Evolutionary conservation across 768 basidiomycete genomes (phyloP).

Genomic region (Leccinum boreale): DNA sequence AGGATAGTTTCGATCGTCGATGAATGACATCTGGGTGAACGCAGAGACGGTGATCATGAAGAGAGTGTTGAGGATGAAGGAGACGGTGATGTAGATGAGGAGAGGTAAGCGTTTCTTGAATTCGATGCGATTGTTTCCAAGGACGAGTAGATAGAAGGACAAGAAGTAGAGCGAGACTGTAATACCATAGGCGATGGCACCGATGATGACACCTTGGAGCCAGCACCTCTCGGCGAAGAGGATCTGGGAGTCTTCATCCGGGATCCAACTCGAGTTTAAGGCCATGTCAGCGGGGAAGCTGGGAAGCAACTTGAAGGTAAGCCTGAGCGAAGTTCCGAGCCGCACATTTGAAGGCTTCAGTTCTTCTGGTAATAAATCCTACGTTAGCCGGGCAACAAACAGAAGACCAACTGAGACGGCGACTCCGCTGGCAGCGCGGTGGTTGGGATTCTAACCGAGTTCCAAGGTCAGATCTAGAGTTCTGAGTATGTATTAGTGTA

Average conservation of each 20-base stretch:
- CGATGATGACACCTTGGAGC: neutral
- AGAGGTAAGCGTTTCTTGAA: neutral
- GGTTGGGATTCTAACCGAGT: no score
- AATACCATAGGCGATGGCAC: neutral
- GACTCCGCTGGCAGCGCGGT: no score
- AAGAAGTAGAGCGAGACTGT: neutral
- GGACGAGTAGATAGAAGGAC: neutral
- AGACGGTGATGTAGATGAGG: neutral
- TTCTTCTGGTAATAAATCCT: no score
- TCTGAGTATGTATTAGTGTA: no score
- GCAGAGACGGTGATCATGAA: neutral
- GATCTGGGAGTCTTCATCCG: neutral
- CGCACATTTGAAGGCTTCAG: neutral
- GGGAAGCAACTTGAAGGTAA: neutral
- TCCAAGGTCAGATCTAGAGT: no score
- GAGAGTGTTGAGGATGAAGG: neutral
- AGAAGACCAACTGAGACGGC: no score
- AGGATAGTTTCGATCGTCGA: neutral
- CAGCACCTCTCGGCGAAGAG: neutral
- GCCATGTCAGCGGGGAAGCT: neutral
- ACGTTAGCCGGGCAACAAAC: no score
- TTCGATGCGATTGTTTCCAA: neutral
- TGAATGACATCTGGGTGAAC: neutral
- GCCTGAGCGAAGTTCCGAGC: neutral
- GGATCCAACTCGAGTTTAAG: neutral